These are phyloP conservation scores for Clonostachys byssicola DNA, from an alignment of 2,329 filamentous ascomycete genomes.

Conservation along the genomic window DNA sequence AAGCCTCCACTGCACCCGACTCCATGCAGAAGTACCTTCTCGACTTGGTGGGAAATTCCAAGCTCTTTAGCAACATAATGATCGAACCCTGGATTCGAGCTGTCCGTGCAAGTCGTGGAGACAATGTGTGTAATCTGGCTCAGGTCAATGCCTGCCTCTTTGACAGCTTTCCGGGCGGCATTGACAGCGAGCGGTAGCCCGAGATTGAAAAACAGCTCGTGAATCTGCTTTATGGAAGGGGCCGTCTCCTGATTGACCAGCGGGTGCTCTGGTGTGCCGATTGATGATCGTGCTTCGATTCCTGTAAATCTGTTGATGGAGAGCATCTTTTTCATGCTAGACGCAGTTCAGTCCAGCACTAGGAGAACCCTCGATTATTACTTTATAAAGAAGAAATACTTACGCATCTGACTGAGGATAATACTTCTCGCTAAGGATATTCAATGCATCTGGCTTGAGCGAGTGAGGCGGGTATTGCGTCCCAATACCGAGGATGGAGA, in stretches of 20 bases:
- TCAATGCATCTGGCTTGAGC: slow-evolving; percentile 44
- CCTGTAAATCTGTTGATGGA: slow-evolving; percentile 62
- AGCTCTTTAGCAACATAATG: slow-evolving; percentile 58
- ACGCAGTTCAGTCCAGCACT: neutral
- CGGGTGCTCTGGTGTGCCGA: slow-evolving; percentile 57
- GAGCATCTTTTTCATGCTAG: slow-evolving; percentile 58
- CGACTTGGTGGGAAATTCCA: slow-evolving; percentile 51
- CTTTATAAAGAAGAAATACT: slow-evolving; percentile 13
- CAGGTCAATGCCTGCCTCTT: slow-evolving; percentile 16
- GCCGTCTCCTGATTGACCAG: slow-evolving; percentile 49
- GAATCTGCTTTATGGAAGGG: slow-evolving; percentile 52
- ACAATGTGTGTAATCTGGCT: slow-evolving; percentile 61
- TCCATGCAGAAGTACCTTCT: slow-evolving; percentile 63
- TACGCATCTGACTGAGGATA: slow-evolving; percentile 58
- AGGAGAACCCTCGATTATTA: neutral
- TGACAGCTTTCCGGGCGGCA: slow-evolving; percentile 43
- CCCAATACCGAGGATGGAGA: slow-evolving; percentile 57
- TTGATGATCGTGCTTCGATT: slow-evolving; percentile 58
- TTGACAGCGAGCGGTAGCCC: slow-evolving; percentile 53
- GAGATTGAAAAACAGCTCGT: slow-evolving; percentile 49
- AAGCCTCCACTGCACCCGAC: slow-evolving; percentile 64
- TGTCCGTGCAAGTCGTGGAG: slow-evolving; percentile 65
- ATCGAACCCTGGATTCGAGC: slow-evolving; percentile 65
- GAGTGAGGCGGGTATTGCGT: slow-evolving; percentile 55
- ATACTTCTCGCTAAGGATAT: slow-evolving; percentile 48